Conservation (phyloP, 2,329 filamentous ascomycete genomes). For the Verticillium zaregamsianum region DNA sequence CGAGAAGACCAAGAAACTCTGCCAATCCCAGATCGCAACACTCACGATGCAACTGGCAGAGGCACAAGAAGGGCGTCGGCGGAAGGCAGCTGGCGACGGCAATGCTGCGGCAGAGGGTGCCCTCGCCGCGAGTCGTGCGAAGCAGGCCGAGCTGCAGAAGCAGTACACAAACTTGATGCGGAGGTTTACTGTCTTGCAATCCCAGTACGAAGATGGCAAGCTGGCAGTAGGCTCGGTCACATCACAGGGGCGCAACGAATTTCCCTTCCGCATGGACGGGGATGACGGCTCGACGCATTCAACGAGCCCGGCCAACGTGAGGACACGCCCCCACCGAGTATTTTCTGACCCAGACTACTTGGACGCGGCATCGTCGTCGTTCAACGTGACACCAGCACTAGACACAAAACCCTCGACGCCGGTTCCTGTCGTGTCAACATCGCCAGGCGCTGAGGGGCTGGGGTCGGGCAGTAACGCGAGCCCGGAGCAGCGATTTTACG, state of each 20-base stretch:
- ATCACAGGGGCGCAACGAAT: constrained; percentile 9
- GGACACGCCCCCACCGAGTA: constrained; percentile 32
- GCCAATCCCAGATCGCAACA: constrained; percentile 42
- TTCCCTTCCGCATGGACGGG: constrained; percentile 13
- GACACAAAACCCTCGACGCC: constrained; percentile 25
- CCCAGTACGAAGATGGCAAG: constrained; percentile 17
- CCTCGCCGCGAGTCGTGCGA: constrained; percentile 47
- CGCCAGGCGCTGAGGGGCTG: constrained; percentile 24
- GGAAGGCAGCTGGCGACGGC: constrained; percentile 18
- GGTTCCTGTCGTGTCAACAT: constrained; percentile 19
- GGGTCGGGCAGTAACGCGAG: constrained; percentile 23
- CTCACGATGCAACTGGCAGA: constrained; percentile 42
- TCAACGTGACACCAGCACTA: constrained; percentile 39
- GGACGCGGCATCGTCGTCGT: constrained; percentile 37
- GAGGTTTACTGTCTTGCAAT: constrained; percentile 50
- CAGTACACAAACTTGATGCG: constrained; percentile 45
- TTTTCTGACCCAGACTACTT: constrained; percentile 39
- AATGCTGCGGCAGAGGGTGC: constrained; percentile 37
- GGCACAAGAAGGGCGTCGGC: constrained; percentile 23
- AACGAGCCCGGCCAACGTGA: constrained; percentile 32
- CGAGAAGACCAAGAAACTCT: constrained; percentile 35
- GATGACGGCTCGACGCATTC: constrained; percentile 17
- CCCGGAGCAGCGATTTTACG: constrained; percentile 38
- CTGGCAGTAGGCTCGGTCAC: constrained; percentile 10
- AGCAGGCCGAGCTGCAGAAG: constrained; percentile 50